Conservation (phyloP, 192 early-diverging fungal species). For the Funneliformis geosporum region DNA sequence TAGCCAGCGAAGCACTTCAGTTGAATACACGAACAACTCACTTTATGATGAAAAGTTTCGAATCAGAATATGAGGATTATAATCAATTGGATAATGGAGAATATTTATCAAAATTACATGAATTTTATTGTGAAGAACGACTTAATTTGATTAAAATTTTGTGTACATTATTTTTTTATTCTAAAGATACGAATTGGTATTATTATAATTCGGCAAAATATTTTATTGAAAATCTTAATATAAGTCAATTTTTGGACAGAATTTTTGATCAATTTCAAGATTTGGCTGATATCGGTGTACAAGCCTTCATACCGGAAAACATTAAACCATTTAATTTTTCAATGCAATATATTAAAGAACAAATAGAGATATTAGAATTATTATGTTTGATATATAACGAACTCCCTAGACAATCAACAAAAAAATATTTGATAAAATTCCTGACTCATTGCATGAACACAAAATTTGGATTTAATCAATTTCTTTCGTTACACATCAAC, state of each 20-base stretch:
- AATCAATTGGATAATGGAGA: neutral
- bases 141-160: conserved; percentile 17
- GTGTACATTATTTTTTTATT: neutral
- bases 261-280: conserved; percentile 21
- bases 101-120: neutral
- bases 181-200: neutral
- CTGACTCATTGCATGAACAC: neutral
- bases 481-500: neutral
- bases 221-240: neutral
- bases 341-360: conserved; percentile 15
- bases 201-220: conserved; percentile 11
- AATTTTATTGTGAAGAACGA: conserved; percentile 18
- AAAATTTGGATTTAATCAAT: conserved; percentile 20
- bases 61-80: conserved; percentile 13
- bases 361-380: conserved; percentile 18
- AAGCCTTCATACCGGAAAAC: neutral
- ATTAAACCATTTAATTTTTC: neutral
- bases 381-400: conserved; percentile 1
- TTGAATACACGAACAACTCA: neutral
- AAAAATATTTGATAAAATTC: neutral
- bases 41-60: neutral
- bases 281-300: neutral
- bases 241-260: neutral
- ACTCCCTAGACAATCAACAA: neutral
- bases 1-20: neutral